Conservation (phyloP, 2,329 filamentous ascomycete species). For the Xylaria hypoxylon region DNA sequence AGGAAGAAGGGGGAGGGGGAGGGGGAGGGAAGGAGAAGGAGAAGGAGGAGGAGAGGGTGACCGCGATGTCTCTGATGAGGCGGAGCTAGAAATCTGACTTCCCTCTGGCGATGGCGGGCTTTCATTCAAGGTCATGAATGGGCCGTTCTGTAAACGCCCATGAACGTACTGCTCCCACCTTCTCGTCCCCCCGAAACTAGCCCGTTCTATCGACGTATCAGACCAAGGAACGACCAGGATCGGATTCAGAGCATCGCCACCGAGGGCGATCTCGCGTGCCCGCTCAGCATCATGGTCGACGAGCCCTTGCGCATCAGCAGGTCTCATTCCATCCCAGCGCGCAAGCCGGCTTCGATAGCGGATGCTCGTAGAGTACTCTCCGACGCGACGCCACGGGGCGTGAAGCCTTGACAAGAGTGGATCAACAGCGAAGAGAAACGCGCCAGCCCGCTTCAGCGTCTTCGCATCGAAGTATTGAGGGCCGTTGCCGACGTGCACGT, state of each 20-base stretch:
- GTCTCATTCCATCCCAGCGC: not conserved
- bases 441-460: slow-evolving; percentile 48
- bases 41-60: not conserved
- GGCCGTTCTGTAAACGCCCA: slow-evolving; percentile 29
- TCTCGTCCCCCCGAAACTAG: slow-evolving; percentile 24
- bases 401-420: slow-evolving; percentile 54
- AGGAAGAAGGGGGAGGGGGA: not conserved
- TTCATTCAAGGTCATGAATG: slow-evolving; percentile 18
- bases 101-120: not conserved
- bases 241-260: slow-evolving; percentile 6
- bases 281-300: not conserved
- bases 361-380: slow-evolving; percentile 32
- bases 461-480: slow-evolving; percentile 47
- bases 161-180: slow-evolving; percentile 31
- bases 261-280: too few relatives aligned
- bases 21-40: not conserved
- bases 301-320: slow-evolving; percentile 13
- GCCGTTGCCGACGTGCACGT: slow-evolving; percentile 55
- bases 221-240: slow-evolving; percentile 35
- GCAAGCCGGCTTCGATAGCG: slow-evolving; percentile 39
- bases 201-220: slow-evolving; percentile 35
- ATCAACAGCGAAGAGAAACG: slow-evolving; percentile 54
- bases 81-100: not conserved
- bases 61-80: not conserved
- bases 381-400: slow-evolving; percentile 48